Evolutionary conservation across 116 monocot species (phyloP).

Genomic region (Papilionanthe hybrid): DNA sequence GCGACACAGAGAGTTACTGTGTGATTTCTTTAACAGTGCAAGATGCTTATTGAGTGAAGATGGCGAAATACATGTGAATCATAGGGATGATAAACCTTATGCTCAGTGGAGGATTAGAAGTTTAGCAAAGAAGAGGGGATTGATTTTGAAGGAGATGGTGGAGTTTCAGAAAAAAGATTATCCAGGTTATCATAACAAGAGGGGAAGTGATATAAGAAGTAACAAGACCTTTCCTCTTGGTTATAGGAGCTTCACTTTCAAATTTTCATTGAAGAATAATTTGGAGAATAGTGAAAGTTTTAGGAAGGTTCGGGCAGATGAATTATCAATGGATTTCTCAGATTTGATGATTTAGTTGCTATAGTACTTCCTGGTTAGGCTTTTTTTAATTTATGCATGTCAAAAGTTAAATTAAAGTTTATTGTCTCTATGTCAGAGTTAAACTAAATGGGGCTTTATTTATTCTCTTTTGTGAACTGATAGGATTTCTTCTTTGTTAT

Average conservation of each 20-base stretch:
- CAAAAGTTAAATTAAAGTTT: too few relatives aligned
- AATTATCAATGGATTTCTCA: background rate
- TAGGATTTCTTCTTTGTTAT: too few relatives aligned
- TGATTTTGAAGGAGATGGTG: slow-evolving; percentile 14
- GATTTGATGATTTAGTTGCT: too few relatives aligned
- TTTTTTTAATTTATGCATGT: too few relatives aligned
- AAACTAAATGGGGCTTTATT: too few relatives aligned
- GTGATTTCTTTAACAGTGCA: slow-evolving; percentile 20
- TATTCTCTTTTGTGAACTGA: too few relatives aligned
- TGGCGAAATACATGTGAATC: slow-evolving; percentile 25
- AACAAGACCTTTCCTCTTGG: slow-evolving; percentile 31
- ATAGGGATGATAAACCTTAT: slow-evolving; percentile 26
- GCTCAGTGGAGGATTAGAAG: slow-evolving; percentile 16
- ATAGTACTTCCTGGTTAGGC: too few relatives aligned
- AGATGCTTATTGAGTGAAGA: background rate
- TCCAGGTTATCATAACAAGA: slow-evolving; percentile 34
- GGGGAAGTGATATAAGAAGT: slow-evolving; percentile 22
- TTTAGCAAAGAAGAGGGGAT: slow-evolving; percentile 16
- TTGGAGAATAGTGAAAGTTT: too few relatives aligned
- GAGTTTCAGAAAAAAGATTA: slow-evolving; percentile 18
- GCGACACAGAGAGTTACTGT: slow-evolving; percentile 20
- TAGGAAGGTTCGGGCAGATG: background rate
- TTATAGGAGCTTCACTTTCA: slow-evolving; percentile 21
- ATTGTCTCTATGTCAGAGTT: too few relatives aligned
- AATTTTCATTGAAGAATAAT: slow-evolving; percentile 12